phyloP scores from a whole-genome alignment of 2,329 filamentous ascomycete species.

The Sclerotinia sclerotiorum region DNA sequence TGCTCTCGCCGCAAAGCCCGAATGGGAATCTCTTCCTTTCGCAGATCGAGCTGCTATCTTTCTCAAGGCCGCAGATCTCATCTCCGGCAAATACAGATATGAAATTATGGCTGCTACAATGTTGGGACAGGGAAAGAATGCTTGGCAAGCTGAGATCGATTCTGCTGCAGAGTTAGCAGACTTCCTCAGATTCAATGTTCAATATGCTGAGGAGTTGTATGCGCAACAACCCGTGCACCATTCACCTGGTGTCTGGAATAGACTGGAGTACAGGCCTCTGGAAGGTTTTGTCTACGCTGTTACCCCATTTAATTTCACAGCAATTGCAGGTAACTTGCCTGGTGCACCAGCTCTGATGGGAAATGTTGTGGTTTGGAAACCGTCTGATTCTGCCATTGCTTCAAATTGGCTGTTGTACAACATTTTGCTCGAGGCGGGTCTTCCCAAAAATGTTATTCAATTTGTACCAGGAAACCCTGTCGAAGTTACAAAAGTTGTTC shows the following conservation, averaged over 20 bases:
- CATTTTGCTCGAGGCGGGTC: conserved; percentile 85
- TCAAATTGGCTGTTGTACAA: conserved; percentile 89
- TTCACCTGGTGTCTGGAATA: conserved; percentile 83
- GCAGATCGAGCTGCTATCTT: conserved; percentile 90
- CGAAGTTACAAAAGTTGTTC: conserved; percentile 74
- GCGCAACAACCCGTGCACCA: conserved; percentile 83
- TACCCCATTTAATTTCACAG: conserved; percentile 95
- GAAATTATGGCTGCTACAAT: conserved; percentile 96
- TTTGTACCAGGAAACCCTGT: conserved; percentile 88
- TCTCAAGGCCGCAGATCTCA: conserved; percentile 89
- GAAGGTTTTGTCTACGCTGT: conserved; percentile 95
- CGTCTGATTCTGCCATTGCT: conserved; percentile 79
- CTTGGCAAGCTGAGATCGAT: conserved; percentile 98
- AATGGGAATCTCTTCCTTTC: conserved; percentile 86
- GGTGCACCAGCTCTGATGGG: conserved; percentile 83
- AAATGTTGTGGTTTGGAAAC: conserved; percentile 96
- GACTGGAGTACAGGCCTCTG: conserved; percentile 82
- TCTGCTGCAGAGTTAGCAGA: conserved; percentile 88
- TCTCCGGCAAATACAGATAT: conserved; percentile 89
- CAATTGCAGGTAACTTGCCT: conserved; percentile 84
- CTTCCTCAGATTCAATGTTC: conserved; percentile 90
- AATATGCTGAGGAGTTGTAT: conserved; percentile 90
- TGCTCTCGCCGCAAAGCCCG: conserved; percentile 57
- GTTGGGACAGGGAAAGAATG: conserved; percentile 96
- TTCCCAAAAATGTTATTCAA: conserved; percentile 86